Evolutionary conservation across 768 basidiomycete species (phyloP).

Genomic region (Serendipita sp.): DNA sequence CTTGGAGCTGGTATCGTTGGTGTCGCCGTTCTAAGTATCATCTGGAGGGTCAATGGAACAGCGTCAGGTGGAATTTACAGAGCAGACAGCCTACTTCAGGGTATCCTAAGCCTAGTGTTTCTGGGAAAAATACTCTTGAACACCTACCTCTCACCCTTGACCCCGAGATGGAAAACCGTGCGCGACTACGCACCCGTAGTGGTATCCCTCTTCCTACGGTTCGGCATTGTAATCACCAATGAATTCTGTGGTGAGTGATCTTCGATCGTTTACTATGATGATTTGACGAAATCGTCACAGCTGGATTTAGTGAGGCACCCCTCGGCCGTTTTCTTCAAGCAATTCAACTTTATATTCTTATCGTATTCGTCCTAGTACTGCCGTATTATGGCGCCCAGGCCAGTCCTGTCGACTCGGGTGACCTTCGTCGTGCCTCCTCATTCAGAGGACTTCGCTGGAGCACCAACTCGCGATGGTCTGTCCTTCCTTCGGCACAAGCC

Average conservation of each 20-base stretch:
- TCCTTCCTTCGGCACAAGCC: not conserved
- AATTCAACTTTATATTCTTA: not conserved
- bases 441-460: not conserved
- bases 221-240: not conserved
- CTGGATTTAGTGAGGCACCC: not conserved
- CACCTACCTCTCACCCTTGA: not conserved
- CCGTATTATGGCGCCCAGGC: not conserved
- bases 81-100: not conserved
- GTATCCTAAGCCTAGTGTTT: not conserved
- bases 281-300: not conserved
- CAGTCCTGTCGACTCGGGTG: not conserved
- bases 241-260: not conserved
- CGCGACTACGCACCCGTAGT: not conserved
- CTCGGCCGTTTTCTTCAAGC: not conserved
- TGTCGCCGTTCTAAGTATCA: not conserved
- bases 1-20: not conserved
- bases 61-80: not conserved
- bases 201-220: not conserved
- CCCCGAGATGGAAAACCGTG: not conserved
- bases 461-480: not conserved
- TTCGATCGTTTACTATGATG: not conserved
- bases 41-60: not conserved
- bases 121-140: not conserved
- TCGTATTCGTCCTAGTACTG: not conserved
- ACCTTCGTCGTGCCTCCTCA: not conserved